phyloP scores from a whole-genome alignment of 1,139 yeast genomes.

The Spathaspora sp. region DNA sequence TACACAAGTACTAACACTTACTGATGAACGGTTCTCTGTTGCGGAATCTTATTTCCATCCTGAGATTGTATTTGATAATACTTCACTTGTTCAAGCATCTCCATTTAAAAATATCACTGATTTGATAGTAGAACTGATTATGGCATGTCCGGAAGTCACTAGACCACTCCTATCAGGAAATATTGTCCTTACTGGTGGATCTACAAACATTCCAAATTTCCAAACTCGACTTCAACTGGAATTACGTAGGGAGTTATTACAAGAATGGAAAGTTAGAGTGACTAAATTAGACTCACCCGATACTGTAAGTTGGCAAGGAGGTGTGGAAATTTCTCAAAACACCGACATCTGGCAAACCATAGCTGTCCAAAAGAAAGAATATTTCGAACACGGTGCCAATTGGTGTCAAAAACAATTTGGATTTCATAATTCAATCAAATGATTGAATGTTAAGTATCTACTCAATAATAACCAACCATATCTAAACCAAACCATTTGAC shows the following conservation, averaged over 20 bases:
- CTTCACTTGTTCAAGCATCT: slow-evolving; percentile 42
- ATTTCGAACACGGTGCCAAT: slow-evolving; percentile 81
- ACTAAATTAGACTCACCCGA: slow-evolving; percentile 22
- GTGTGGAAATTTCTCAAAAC: slow-evolving; percentile 49
- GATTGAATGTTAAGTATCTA: slow-evolving; percentile 74
- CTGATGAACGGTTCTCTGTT: slow-evolving; percentile 81
- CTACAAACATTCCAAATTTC: slow-evolving; percentile 68
- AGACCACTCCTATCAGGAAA: slow-evolving; percentile 80
- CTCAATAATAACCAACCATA: slow-evolving; percentile 83
- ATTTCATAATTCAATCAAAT: slow-evolving; percentile 47
- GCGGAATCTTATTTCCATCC: slow-evolving; percentile 92
- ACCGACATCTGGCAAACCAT: slow-evolving; percentile 51
- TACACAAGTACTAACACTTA: slow-evolving; percentile 64
- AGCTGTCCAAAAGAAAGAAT: slow-evolving; percentile 72
- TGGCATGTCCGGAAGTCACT: slow-evolving; percentile 69
- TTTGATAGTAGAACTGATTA: slow-evolving; percentile 68
- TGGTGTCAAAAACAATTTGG: slow-evolving; percentile 80
- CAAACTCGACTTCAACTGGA: slow-evolving; percentile 58
- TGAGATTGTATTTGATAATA: slow-evolving; percentile 53
- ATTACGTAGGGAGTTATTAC: slow-evolving; percentile 64
- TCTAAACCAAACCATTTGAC: slow-evolving; percentile 96
- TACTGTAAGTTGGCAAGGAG: slow-evolving; percentile 43
- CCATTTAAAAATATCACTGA: slow-evolving; percentile 75
- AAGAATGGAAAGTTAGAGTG: slow-evolving; percentile 62
- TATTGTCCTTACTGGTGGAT: slow-evolving; percentile 82